Conservation (phyloP, 2,329 filamentous ascomycete genomes). For the Nemania abortiva region DNA sequence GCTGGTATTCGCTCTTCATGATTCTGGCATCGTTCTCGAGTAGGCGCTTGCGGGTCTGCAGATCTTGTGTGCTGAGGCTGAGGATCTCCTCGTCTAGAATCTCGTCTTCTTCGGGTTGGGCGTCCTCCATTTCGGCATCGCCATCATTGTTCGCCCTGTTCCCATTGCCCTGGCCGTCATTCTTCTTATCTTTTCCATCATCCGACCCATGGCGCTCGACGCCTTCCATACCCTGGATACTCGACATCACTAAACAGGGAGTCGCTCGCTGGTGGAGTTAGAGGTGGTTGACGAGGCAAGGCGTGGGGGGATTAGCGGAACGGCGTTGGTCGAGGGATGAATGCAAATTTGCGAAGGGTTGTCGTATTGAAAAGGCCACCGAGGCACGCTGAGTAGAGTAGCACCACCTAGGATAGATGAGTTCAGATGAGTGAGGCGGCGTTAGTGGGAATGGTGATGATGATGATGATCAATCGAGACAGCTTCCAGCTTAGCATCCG, state of each 20-base stretch:
- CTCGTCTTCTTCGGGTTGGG: slow-evolving; percentile 78
- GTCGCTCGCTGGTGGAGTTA: slow-evolving; percentile 10
- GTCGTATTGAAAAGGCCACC: neutral
- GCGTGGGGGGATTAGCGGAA: neutral
- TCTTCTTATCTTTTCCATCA: slow-evolving; percentile 65
- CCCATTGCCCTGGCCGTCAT: slow-evolving; percentile 64
- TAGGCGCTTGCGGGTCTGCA: slow-evolving; percentile 88
- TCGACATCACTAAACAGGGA: slow-evolving; percentile 49
- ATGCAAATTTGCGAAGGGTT: neutral
- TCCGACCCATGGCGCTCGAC: slow-evolving; percentile 48
- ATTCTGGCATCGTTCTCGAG: slow-evolving; percentile 98
- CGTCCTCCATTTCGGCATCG: slow-evolving; percentile 94
- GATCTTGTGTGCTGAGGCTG: slow-evolving; percentile 92
- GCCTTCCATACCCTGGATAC: slow-evolving; percentile 46
- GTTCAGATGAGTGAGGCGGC: slow-evolving; percentile 5
- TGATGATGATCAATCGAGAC: slow-evolving; percentile 40
- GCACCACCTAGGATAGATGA: neutral
- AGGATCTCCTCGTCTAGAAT: slow-evolving; percentile 94
- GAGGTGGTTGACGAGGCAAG: neutral
- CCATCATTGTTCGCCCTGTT: slow-evolving; percentile 71
- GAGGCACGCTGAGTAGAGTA: slow-evolving; percentile 12
- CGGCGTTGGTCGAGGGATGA: neutral
- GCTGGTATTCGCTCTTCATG: slow-evolving; percentile 97
- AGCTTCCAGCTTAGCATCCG: slow-evolving; percentile 29
- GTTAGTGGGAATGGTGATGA: slow-evolving; percentile 11